These are phyloP conservation scores for Parastagonospora nodorum DNA, from an alignment of 2,329 filamentous ascomycete species.

Conservation along the genomic window DNA sequence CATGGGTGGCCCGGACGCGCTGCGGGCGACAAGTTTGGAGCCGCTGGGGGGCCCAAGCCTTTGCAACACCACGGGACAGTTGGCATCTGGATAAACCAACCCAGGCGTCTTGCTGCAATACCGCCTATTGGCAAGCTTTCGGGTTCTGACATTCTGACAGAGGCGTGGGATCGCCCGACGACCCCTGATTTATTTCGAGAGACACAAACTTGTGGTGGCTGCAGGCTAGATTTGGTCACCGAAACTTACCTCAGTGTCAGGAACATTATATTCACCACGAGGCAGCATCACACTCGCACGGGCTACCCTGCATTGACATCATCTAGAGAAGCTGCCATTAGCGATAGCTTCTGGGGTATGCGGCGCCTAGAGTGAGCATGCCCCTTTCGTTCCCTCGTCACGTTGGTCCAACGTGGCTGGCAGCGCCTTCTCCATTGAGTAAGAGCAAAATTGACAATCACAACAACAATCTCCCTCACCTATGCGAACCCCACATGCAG, in stretches of 20 bases:
- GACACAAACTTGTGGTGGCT: slow-evolving; percentile 26
- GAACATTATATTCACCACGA: neutral
- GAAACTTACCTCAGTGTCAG: slow-evolving; percentile 14
- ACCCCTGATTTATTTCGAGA: too few relatives aligned
- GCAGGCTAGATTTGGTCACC: slow-evolving; percentile 21
- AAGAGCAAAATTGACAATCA: too few relatives aligned
- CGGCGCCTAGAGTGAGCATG: too few relatives aligned
- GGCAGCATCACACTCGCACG: too few relatives aligned
- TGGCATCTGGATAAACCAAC: slow-evolving; percentile 14
- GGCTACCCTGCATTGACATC: too few relatives aligned
- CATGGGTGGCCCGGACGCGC: slow-evolving; percentile 19
- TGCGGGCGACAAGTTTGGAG: slow-evolving; percentile 25
- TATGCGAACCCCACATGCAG: too few relatives aligned
- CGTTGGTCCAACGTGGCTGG: too few relatives aligned
- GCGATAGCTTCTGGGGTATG: too few relatives aligned
- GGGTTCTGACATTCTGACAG: slow-evolving; percentile 5
- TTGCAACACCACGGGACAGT: slow-evolving; percentile 18
- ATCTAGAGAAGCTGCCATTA: too few relatives aligned
- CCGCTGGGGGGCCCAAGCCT: slow-evolving; percentile 25
- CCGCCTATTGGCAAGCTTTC: slow-evolving; percentile 19
- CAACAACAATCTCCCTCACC: too few relatives aligned
- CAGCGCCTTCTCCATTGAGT: too few relatives aligned
- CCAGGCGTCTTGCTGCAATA: slow-evolving; percentile 9
- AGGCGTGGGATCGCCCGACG: slow-evolving; percentile 1
- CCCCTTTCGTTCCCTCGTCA: too few relatives aligned